Conservation (phyloP, 2,329 filamentous ascomycete genomes). For the Alternaria infectoria region DNA sequence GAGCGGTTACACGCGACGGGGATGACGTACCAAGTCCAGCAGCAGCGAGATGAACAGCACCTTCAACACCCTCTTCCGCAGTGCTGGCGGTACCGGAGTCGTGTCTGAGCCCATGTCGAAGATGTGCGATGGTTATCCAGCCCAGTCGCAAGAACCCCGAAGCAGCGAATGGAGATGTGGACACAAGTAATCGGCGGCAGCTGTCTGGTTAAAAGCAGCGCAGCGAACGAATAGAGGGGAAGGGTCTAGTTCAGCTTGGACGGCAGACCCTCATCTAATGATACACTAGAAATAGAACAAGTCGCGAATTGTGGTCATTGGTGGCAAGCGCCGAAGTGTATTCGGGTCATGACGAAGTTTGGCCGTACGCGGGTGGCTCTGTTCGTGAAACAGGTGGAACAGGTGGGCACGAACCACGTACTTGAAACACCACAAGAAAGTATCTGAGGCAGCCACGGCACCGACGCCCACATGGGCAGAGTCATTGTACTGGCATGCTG, state of each 20-base stretch:
- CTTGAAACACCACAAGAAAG: slow-evolving; percentile 19
- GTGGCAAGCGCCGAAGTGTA: slow-evolving; percentile 15
- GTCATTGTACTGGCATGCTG: slow-evolving; percentile 11
- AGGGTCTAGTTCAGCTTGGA: slow-evolving; percentile 13
- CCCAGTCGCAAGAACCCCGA: background rate
- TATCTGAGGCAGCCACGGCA: slow-evolving; percentile 16
- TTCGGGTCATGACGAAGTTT: slow-evolving; percentile 22
- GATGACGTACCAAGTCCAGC: slow-evolving; percentile 76
- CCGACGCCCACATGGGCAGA: background rate
- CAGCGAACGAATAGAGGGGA: slow-evolving; percentile 23
- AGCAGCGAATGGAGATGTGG: slow-evolving; percentile 9
- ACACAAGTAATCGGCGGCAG: slow-evolving; percentile 15
- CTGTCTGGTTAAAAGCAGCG: slow-evolving; percentile 21
- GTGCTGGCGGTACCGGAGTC: slow-evolving; percentile 48
- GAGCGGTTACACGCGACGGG: slow-evolving; percentile 14
- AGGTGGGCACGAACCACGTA: slow-evolving; percentile 14
- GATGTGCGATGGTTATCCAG: background rate
- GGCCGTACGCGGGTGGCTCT: slow-evolving; percentile 9
- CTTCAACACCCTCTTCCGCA: slow-evolving; percentile 80
- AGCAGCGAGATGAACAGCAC: slow-evolving; percentile 90
- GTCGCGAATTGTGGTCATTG: slow-evolving; percentile 8
- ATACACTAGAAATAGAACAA: slow-evolving; percentile 23
- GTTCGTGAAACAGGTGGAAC: slow-evolving; percentile 25
- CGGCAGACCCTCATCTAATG: slow-evolving; percentile 12
- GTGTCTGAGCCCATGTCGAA: slow-evolving; percentile 33